Conservation (phyloP, 495 filamentous ascomycete species). For the Penicillium lagena region DNA sequence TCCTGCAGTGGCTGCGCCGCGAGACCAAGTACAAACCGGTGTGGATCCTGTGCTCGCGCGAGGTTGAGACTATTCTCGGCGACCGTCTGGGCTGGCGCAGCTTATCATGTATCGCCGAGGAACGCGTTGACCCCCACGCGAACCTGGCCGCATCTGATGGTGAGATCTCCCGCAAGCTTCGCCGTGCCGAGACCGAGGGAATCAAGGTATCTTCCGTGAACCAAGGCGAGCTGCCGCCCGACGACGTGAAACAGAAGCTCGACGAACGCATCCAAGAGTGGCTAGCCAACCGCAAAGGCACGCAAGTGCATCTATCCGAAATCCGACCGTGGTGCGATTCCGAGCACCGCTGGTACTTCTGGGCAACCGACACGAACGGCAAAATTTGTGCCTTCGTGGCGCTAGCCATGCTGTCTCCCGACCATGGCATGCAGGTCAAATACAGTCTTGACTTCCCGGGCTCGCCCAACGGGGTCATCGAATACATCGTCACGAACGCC, state of each 20-base stretch:
- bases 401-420: slow-evolving; percentile 65
- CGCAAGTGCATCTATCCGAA: slow-evolving; percentile 78
- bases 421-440: slow-evolving; percentile 82
- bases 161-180: slow-evolving; percentile 62
- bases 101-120: slow-evolving; percentile 76
- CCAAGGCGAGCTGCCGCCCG: slow-evolving; percentile 52
- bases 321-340: slow-evolving; percentile 75
- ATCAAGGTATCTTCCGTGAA: slow-evolving; percentile 63
- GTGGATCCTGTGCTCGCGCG: slow-evolving; percentile 67
- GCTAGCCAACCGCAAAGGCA: slow-evolving; percentile 71
- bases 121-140: slow-evolving; percentile 61
- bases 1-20: slow-evolving; percentile 64
- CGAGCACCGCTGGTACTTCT: slow-evolving; percentile 75
- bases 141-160: slow-evolving; percentile 47
- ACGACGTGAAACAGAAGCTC: slow-evolving; percentile 56
- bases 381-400: slow-evolving; percentile 66
- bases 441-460: slow-evolving; percentile 81
- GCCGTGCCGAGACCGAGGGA: slow-evolving; percentile 71
- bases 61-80: slow-evolving; percentile 68
- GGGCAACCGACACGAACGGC: slow-evolving; percentile 60
- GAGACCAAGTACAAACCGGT: slow-evolving; percentile 69
- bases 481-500: slow-evolving; percentile 70
- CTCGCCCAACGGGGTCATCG: slow-evolving; percentile 72
- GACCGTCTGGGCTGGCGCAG: slow-evolving; percentile 75
- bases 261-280: slow-evolving; percentile 71